A percentile compares a stretch with the other conserved stretches of the same genome.
These are phyloP conservation scores for Geranomyces michiganensis DNA, from an alignment of 192 early-diverging fungal species.

Conservation along the genomic window DNA sequence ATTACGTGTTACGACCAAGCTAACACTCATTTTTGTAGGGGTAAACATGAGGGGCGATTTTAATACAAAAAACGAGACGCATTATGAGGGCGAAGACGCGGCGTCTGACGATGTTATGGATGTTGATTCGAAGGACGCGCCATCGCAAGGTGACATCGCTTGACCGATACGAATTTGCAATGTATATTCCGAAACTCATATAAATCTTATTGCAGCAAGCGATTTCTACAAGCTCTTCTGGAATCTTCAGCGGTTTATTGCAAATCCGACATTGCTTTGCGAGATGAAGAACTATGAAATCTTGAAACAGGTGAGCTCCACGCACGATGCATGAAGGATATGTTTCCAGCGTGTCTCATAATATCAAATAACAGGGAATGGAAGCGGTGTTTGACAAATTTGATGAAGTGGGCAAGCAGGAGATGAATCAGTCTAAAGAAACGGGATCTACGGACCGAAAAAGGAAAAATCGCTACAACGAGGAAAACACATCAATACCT, in stretches of 20 bases:
- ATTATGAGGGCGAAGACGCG: conserved; percentile 37
- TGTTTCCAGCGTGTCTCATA: too few relatives aligned
- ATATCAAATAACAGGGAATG: conserved; percentile 25
- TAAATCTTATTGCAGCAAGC: not conserved
- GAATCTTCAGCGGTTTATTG: conserved; percentile 76
- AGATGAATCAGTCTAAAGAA: conserved; percentile 1
- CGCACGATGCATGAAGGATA: too few relatives aligned
- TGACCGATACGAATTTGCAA: too few relatives aligned
- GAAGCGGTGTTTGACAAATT: conserved; percentile 46
- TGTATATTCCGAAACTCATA: not conserved
- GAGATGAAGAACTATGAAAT: conserved; percentile 38
- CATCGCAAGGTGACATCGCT: not conserved
- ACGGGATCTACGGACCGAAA: conserved; percentile 26
- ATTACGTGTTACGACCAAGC: not conserved
- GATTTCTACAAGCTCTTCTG: conserved; percentile 75
- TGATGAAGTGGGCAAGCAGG: conserved; percentile 32
- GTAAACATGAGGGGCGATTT: conserved; percentile 91
- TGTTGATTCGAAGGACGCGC: conserved; percentile 30
- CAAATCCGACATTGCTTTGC: conserved; percentile 64
- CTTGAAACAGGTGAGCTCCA: conserved; percentile 40
- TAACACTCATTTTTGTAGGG: conserved; percentile 36
- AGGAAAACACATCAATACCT: conserved; percentile 7
- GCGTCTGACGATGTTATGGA: conserved; percentile 48
- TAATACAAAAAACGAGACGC: conserved; percentile 69
- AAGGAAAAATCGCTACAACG: conserved; percentile 31